Evolutionary conservation across 345 rosid species (phyloP).

Genomic region (Eucalyptus erythrocorys): DNA sequence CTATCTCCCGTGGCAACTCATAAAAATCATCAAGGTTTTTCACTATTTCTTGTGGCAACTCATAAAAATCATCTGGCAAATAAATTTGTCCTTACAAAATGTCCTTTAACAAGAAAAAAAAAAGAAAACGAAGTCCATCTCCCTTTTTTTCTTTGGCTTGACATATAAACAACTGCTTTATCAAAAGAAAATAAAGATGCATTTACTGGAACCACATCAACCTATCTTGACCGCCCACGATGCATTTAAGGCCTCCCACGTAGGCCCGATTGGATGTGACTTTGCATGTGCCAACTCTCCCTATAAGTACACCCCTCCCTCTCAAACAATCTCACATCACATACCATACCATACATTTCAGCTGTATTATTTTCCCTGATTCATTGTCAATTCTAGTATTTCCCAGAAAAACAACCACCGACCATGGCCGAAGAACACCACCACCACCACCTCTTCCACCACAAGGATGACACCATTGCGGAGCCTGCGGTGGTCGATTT

Average conservation of each 20-base stretch:
- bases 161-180: background rate
- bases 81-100: background rate
- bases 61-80: background rate
- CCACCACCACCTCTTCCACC: conserved; percentile 29
- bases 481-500: conserved; percentile 4
- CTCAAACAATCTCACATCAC: background rate
- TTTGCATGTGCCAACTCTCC: background rate
- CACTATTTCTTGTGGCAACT: background rate
- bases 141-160: background rate
- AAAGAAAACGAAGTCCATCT: background rate
- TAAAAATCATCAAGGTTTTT: background rate
- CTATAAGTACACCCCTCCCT: background rate
- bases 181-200: background rate
- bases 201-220: background rate
- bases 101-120: background rate
- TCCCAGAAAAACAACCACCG: background rate
- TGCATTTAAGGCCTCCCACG: background rate
- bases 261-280: background rate
- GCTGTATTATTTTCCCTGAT: background rate
- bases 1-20: background rate
- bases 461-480: background rate
- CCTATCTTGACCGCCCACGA: background rate
- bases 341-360: background rate
- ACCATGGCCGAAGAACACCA: conserved; percentile 36
- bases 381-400: background rate